Conservation (phyloP, 2,329 filamentous ascomycete genomes). For the Thyridium curvatum region DNA sequence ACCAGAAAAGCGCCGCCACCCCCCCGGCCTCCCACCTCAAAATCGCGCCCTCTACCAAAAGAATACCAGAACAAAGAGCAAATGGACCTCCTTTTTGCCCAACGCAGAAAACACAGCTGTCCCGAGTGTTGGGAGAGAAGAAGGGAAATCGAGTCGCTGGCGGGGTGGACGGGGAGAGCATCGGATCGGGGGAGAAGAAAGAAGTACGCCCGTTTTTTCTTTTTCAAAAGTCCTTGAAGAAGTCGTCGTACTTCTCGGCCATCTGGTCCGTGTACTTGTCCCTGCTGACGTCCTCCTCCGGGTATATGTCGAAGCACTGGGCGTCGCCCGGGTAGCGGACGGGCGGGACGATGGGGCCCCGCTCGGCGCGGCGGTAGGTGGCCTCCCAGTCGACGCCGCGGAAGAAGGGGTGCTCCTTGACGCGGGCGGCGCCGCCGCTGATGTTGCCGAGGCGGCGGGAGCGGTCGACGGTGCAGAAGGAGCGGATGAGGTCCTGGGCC, state of each 20-base stretch:
- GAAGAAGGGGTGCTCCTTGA: constrained; percentile 76
- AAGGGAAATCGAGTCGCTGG: no score
- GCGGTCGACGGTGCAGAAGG: constrained; percentile 73
- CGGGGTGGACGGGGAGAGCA: no score
- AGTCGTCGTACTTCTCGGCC: constrained; percentile 61
- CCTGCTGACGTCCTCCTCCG: constrained; percentile 62
- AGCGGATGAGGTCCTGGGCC: constrained; percentile 69
- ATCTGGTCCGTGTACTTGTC: constrained; percentile 66
- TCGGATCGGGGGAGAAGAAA: no score
- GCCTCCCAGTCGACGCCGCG: constrained; percentile 67
- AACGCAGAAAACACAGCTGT: no score
- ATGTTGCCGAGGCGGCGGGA: constrained; percentile 75
- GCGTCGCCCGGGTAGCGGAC: constrained; percentile 68
- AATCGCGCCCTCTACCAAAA: no score
- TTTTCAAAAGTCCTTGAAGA: constrained; percentile 63
- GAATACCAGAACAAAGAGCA: no score
- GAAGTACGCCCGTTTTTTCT: neutral
- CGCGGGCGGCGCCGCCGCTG: constrained; percentile 62
- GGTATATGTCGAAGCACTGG: constrained; percentile 76
- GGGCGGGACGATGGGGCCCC: constrained; percentile 71
- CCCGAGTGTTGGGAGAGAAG: no score
- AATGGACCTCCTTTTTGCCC: no score
- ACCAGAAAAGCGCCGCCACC: no score
- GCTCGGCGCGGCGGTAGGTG: constrained; percentile 54
- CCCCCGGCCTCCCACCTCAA: no score